Percentiles rank a stretch among this genome's conserved stretches.
These are phyloP conservation scores for Saccharomycopsis hybrid DNA, from an alignment of 1,139 yeast species.

Conservation along the genomic window DNA sequence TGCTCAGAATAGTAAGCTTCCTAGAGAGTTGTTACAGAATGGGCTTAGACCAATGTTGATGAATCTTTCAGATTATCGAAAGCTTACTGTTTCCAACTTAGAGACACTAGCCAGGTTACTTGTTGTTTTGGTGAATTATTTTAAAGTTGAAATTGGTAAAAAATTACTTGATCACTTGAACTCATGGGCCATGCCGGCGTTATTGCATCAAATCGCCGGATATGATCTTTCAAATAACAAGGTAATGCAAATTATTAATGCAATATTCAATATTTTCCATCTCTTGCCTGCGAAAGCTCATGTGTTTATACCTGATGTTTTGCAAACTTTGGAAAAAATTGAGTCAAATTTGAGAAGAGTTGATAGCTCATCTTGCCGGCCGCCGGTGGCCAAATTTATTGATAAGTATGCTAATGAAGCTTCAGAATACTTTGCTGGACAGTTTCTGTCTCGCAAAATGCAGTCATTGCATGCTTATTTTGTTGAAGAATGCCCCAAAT, in stretches of 20 bases:
- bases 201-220: constrained; percentile 63
- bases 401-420: constrained; percentile 78
- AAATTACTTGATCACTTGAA: constrained; percentile 86
- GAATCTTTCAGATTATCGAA: constrained; percentile 90
- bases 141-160: constrained; percentile 94
- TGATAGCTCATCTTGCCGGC: constrained; percentile 81
- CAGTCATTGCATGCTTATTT: constrained; percentile 58
- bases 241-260: constrained; percentile 81
- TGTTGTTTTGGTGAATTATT: constrained; percentile 83
- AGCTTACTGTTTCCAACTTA: constrained; percentile 80
- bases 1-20: constrained; percentile 81
- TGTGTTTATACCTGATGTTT: constrained; percentile 83
- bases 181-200: constrained; percentile 92
- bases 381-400: constrained; percentile 80
- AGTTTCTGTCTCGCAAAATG: constrained; percentile 59
- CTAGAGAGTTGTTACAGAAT: constrained; percentile 87
- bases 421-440: constrained; percentile 60
- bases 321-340: constrained; percentile 66
- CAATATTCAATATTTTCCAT: constrained; percentile 88
- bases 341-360: constrained; percentile 85
- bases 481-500: constrained; percentile 49
- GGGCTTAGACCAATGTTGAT: constrained; percentile 93
- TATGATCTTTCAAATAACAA: constrained; percentile 74
- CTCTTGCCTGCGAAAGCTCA: constrained; percentile 88
- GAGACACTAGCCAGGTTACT: constrained; percentile 86